phyloP scores from a whole-genome alignment of 139 green algal genomes.

The Coelastrella sp. region DNA sequence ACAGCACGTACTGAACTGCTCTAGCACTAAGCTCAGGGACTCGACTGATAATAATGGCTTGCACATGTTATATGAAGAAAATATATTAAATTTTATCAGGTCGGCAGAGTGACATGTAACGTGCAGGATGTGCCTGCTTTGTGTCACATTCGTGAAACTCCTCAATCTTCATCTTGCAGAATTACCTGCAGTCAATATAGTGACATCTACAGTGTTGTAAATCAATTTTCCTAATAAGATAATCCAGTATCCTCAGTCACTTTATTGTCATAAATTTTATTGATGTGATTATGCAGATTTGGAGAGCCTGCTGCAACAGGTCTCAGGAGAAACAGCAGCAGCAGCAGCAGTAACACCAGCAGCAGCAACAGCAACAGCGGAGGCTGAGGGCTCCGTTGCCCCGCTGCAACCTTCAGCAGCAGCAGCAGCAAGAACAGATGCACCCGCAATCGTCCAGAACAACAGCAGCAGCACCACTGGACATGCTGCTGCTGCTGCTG shows the following conservation, averaged over 20 bases:
- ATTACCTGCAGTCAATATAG: no score
- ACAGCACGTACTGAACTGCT: no score
- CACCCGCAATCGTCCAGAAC: not conserved
- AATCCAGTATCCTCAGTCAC: not conserved
- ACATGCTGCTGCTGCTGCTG: not conserved
- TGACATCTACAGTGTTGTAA: no score
- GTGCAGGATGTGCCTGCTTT: no score
- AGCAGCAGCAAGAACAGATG: not conserved
- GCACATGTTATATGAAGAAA: no score
- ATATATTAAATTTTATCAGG: no score
- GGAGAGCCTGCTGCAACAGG: not conserved
- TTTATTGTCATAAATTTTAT: not conserved
- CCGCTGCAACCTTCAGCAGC: not conserved
- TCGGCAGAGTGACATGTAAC: no score
- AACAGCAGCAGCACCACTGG: not conserved
- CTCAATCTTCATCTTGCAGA: no score
- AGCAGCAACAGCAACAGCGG: not conserved
- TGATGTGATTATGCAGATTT: not conserved
- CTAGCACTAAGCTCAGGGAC: no score
- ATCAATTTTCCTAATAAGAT: not conserved
- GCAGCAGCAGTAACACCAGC: conserved; percentile 7
- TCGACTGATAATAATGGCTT: no score
- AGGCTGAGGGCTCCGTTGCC: not conserved
- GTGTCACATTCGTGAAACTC: no score
- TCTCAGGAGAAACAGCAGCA: not conserved